phyloP scores from a whole-genome alignment of 768 basidiomycete genomes.

The Suillus brevipes region DNA sequence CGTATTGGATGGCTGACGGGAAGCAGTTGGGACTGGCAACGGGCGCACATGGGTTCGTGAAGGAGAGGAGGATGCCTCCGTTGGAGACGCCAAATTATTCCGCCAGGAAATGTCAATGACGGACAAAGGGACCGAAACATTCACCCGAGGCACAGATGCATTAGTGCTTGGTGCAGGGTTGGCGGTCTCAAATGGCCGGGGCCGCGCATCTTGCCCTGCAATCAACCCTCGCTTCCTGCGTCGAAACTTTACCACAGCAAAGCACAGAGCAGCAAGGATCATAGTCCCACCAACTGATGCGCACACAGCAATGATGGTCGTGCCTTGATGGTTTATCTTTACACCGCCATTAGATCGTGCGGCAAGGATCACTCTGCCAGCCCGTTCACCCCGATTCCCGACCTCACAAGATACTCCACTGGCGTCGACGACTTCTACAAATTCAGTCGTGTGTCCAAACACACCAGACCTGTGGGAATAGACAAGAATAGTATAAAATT shows the following conservation, averaged over 20 bases:
- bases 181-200: slow-evolving; percentile 24
- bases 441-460: slow-evolving; percentile 23
- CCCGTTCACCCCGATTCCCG: background rate
- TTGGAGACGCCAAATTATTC: slow-evolving; percentile 3
- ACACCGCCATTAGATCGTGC: background rate
- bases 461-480: slow-evolving; percentile 37
- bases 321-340: slow-evolving; percentile 8
- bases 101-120: slow-evolving; percentile 9
- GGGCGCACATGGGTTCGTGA: background rate
- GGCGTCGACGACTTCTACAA: slow-evolving; percentile 4
- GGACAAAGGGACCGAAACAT: slow-evolving; percentile 1
- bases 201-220: slow-evolving; percentile 25
- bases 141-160: background rate
- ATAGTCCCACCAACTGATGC: slow-evolving; percentile 23
- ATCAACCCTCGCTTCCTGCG: slow-evolving; percentile 15
- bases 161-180: slow-evolving; percentile 14
- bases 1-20: slow-evolving; percentile 8
- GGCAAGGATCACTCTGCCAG: background rate
- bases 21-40: background rate
- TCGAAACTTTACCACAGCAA: slow-evolving; percentile 20
- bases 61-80: slow-evolving; percentile 7
- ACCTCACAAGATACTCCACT: slow-evolving; percentile 7
- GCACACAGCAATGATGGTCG: slow-evolving; percentile 19
- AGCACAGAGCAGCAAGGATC: slow-evolving; percentile 16
- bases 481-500: background rate